Conservation (phyloP, 1,284 basidiomycete species). For the Pyrrhoderma lamaoense region DNA sequence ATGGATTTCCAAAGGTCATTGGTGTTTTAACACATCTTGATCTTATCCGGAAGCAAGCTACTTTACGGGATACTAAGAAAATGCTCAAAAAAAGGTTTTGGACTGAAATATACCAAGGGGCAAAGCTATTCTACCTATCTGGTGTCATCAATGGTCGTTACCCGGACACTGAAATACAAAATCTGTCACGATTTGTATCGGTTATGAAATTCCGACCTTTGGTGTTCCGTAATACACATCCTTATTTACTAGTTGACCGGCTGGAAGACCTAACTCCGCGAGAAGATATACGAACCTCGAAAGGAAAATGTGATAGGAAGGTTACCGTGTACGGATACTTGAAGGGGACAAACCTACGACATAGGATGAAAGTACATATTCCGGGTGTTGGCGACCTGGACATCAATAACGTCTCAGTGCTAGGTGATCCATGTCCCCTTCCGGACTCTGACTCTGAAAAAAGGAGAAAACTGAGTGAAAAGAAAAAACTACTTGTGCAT, state of each 20-base stretch:
- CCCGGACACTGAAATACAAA: constrained; percentile 94
- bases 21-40: constrained; percentile 95
- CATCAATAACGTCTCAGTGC: constrained; percentile 65
- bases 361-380: constrained; percentile 84
- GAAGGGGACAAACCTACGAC: constrained; percentile 81
- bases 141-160: constrained; percentile 98
- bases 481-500: constrained; percentile 87
- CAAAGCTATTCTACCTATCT: constrained; percentile 97
- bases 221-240: constrained; percentile 91
- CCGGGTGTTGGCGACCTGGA: constrained; percentile 89
- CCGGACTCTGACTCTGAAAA: constrained; percentile 93
- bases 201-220: constrained; percentile 99
- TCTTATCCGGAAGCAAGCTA: constrained; percentile 89
- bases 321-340: constrained; percentile 95
- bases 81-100: constrained; percentile 98
- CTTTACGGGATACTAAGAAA: constrained; percentile 90
- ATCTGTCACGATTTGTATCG: constrained; percentile 91
- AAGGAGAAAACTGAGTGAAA: constrained; percentile 87
- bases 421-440: constrained; percentile 92
- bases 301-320: constrained; percentile 85
- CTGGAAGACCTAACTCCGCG: constrained; percentile 92
- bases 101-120: constrained; percentile 98
- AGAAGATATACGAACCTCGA: constrained; percentile 68
- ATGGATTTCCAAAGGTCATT: constrained; percentile 98
- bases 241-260: constrained; percentile 94